Evolutionary conservation across 805 yeast species (phyloP).

Genomic region (Metschnikowia proteae): DNA sequence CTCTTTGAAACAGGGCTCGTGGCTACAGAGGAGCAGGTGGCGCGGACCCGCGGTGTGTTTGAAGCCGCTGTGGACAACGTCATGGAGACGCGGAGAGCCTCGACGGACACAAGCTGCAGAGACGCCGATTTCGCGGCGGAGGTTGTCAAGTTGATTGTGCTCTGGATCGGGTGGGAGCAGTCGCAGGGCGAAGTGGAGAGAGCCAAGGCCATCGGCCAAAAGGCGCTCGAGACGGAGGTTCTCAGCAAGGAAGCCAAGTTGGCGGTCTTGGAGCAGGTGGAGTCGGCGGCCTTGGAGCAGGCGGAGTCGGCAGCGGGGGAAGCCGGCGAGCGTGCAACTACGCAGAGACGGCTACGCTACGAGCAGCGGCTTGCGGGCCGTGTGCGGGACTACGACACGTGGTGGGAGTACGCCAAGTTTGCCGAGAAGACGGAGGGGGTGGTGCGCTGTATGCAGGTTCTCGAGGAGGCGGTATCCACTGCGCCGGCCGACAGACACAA

Average conservation of each 20-base stretch:
- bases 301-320: background rate
- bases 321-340: background rate
- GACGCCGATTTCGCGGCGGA: background rate
- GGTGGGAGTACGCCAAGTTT: slow-evolving; percentile 74
- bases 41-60: slow-evolving; percentile 56
- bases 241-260: slow-evolving; percentile 10
- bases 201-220: slow-evolving; percentile 52
- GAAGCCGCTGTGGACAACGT: slow-evolving; percentile 55
- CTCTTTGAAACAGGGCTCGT: slow-evolving; percentile 50
- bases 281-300: slow-evolving; percentile 15
- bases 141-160: slow-evolving; percentile 30
- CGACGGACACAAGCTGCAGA: slow-evolving; percentile 2
- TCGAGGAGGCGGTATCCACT: slow-evolving; percentile 42
- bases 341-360: slow-evolving; percentile 47
- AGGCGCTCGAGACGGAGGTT: slow-evolving; percentile 38
- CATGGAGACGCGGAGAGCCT: background rate
- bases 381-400: slow-evolving; percentile 64
- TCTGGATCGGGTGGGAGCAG: slow-evolving; percentile 74
- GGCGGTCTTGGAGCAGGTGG: slow-evolving; percentile 17
- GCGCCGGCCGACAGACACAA: slow-evolving; percentile 34
- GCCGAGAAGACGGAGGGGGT: slow-evolving; percentile 35
- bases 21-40: slow-evolving; percentile 35
- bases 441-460: slow-evolving; percentile 30
- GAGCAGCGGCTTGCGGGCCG: slow-evolving; percentile 43
- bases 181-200: slow-evolving; percentile 58